phyloP scores from a whole-genome alignment of 768 basidiomycete genomes.

The Mycena epipterygia region DNA sequence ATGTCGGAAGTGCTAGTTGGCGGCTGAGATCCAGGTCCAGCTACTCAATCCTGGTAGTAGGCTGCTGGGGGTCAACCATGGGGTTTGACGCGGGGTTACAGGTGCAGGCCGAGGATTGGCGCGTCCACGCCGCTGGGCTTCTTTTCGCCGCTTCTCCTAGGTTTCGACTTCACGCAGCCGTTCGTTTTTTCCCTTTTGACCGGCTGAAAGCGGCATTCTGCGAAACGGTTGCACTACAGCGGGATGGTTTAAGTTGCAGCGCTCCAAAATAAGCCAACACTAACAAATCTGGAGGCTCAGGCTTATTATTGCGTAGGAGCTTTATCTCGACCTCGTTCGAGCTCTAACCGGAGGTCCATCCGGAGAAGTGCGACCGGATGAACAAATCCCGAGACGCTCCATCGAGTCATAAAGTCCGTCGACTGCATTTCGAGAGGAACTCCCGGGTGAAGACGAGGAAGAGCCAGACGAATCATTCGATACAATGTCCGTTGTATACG shows the following conservation, averaged over 20 bases:
- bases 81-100: constrained; percentile 32
- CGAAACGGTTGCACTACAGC: constrained; percentile 48
- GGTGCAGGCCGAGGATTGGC: constrained; percentile 36
- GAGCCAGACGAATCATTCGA: constrained; percentile 29
- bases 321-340: constrained; percentile 66
- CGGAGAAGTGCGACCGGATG: constrained; percentile 28
- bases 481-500: constrained; percentile 47
- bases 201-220: constrained; percentile 70
- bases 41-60: constrained; percentile 39
- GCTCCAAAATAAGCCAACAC: constrained; percentile 34
- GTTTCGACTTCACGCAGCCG: constrained; percentile 56
- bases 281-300: constrained; percentile 59
- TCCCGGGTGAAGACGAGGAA: constrained; percentile 30
- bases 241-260: neutral
- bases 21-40: constrained; percentile 63
- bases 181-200: constrained; percentile 65
- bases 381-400: constrained; percentile 27
- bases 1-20: constrained; percentile 47
- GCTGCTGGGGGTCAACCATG: constrained; percentile 37
- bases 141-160: constrained; percentile 48
- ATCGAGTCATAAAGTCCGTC: constrained; percentile 26
- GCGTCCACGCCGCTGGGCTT: constrained; percentile 41
- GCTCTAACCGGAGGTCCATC: constrained; percentile 34
- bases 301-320: constrained; percentile 63
- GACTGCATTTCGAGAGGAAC: constrained; percentile 16